Evolutionary conservation across 2,329 filamentous ascomycete species (phyloP), one percentile per base, ranked within the genome.

Genomic region (Talaromyces atroroseus): DNA sequence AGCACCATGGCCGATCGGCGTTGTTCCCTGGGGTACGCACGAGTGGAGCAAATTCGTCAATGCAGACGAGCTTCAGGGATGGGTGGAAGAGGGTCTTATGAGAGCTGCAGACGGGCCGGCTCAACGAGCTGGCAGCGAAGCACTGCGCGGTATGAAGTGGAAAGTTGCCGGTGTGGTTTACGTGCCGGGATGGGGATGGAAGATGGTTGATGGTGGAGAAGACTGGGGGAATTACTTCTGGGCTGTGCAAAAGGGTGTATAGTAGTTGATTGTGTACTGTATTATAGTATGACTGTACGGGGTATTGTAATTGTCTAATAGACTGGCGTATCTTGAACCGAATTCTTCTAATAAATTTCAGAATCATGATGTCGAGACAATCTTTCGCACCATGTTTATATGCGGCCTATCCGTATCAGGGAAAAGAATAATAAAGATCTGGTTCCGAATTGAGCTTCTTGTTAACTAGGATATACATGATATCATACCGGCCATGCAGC

Each of bases 1-100:
- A 76, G 89, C 74, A 69, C 96, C 57, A 65, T 95, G 69, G 73
- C 68, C 75, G 3, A 69, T 78, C 38, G 80, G 89, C 5, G 90
- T 97, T 59, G 94, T 99, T 56, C 94, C 94, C 10, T 83, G 82
- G 61, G 94, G 94, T 1, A 99, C 94, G 48, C 94, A 99, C 74
- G 91, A 96, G 71, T 99, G 94, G 94, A 80, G 80, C 60, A 95
- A 97, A 76, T 99, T 97, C 74, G 86, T 99, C 63, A 94, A 96
- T 68, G 88, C 89, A 61, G 78, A 82, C 14, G 92, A 97, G 78
- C 71, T 74, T 45, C 59, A 69, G 38, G 69, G 67, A 21, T 77
- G 74, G 74, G 68, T 70, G 38, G 67, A 70, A 58, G 67, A 74
- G 55, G 72, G 68, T 1, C 57, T 74, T 66, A 76, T 80, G 63